Evolutionary conservation across 306 rosid genomes (phyloP).

Genomic region (Medicago lupulina): DNA sequence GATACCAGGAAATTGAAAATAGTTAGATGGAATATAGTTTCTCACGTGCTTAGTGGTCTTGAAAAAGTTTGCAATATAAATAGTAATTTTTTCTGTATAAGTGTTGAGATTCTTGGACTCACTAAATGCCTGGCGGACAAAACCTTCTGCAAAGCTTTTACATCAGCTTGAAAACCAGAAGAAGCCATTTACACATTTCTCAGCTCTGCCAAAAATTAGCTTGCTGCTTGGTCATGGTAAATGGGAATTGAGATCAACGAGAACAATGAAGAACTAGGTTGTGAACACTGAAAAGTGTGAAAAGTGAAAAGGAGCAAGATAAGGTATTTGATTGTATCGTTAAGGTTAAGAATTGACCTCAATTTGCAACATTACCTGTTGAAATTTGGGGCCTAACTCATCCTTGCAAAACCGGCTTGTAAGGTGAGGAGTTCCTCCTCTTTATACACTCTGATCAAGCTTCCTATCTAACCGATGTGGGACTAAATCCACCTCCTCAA

Average conservation of each 20-base stretch:
- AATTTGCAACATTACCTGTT: no score
- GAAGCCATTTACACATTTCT: no score
- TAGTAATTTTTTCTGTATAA: no score
- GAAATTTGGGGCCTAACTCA: no score
- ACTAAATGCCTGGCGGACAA: no score
- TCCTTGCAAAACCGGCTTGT: no score
- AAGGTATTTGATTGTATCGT: neutral
- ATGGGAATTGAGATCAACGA: slow-evolving; percentile 12
- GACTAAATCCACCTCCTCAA: no score
- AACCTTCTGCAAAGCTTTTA: slow-evolving; percentile 82
- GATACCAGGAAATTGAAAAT: neutral
- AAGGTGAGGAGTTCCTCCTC: no score
- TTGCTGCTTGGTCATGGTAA: slow-evolving; percentile 76
- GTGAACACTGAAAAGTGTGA: neutral
- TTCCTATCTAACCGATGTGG: no score
- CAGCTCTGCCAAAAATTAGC: slow-evolving; percentile 29
- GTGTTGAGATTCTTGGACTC: no score
- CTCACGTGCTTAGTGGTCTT: no score
- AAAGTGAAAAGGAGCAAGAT: neutral
- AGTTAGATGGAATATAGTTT: neutral
- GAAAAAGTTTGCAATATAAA: neutral
- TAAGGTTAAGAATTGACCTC: slow-evolving; percentile 43
- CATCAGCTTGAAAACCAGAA: slow-evolving; percentile 98
- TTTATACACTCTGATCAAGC: no score
- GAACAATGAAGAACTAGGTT: neutral